phyloP scores from a whole-genome alignment of 164 flowering plant genomes.

The Aristolochia contorta region DNA sequence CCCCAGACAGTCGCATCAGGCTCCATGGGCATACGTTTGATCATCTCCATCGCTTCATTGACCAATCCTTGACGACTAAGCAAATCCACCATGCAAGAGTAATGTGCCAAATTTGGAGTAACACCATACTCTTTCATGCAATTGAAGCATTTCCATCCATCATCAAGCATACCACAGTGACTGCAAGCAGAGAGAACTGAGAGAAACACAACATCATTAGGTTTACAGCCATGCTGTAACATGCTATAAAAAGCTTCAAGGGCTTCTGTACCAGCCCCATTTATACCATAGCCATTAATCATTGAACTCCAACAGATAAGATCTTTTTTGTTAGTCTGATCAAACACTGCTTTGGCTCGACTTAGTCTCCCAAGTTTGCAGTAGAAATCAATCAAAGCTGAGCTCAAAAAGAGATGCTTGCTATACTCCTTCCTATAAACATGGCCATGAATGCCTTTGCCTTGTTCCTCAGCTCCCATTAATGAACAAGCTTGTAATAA shows the following conservation, averaged over 20 bases:
- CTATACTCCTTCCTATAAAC: constrained; percentile 30
- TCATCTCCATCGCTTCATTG: constrained; percentile 39
- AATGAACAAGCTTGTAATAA: constrained; percentile 43
- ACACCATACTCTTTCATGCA: constrained; percentile 42
- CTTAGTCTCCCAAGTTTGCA: constrained; percentile 42
- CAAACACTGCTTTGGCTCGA: constrained; percentile 38
- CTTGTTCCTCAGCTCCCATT: constrained; percentile 26
- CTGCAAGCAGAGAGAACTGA: constrained; percentile 56
- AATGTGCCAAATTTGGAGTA: constrained; percentile 41
- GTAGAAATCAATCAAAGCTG: constrained; percentile 52
- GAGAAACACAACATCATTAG: constrained; percentile 42
- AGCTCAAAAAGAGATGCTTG: constrained; percentile 30
- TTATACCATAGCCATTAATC: constrained; percentile 55
- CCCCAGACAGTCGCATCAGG: constrained; percentile 55
- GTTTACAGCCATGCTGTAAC: constrained; percentile 36
- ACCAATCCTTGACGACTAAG: constrained; percentile 41
- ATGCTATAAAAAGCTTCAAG: constrained; percentile 38
- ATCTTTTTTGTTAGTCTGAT: constrained; percentile 31
- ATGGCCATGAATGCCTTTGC: constrained; percentile 42
- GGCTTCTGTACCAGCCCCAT: constrained; percentile 52
- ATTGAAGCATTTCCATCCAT: constrained; percentile 44
- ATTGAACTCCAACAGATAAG: constrained; percentile 59
- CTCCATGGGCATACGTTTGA: constrained; percentile 40
- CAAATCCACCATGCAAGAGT: constrained; percentile 66
- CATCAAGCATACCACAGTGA: constrained; percentile 47